Evolutionary conservation across 306 rosid genomes (phyloP).

Genomic region (Abrus pulchellus): DNA sequence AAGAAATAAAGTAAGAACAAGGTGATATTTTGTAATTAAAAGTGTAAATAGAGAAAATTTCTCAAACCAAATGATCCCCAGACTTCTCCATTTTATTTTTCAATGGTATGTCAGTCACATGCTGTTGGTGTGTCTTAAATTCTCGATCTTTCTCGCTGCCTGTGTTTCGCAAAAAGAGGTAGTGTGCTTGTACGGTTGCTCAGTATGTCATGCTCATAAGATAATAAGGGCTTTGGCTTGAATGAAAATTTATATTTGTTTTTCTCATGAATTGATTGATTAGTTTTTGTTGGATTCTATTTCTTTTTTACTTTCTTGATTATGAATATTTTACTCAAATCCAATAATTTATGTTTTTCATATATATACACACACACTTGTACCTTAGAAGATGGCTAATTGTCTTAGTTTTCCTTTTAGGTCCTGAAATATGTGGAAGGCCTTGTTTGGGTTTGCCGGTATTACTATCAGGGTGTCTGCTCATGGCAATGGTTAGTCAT

Average conservation of each 20-base stretch:
- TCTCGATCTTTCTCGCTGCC: constrained; percentile 17
- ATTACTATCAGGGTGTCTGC: constrained; percentile 97
- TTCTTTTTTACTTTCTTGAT: constrained; percentile 31
- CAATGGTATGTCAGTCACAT: constrained; percentile 5
- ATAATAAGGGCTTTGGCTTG: constrained; percentile 14
- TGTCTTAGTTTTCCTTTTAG: constrained; percentile 58
- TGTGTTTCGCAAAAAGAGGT: constrained; percentile 22
- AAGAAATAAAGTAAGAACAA: not conserved
- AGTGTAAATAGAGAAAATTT: not conserved
- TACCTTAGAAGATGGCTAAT: constrained; percentile 41
- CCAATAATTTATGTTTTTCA: constrained; percentile 20
- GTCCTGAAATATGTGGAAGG: constrained; percentile 94
- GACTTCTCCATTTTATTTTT: constrained; percentile 5
- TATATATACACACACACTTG: not conserved
- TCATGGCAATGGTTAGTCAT: constrained; percentile 92
- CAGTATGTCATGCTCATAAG: constrained; percentile 26
- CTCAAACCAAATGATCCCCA: not conserved
- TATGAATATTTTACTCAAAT: constrained; percentile 12
- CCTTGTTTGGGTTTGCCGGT: constrained; percentile 97
- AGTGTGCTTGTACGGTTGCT: constrained; percentile 27
- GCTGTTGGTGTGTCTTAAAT: constrained; percentile 25
- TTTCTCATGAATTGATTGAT: constrained; percentile 3
- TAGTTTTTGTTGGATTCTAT: constrained; percentile 23
- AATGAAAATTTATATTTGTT: constrained; percentile 15
- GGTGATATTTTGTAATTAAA: not conserved